phyloP scores from a whole-genome alignment of 2,329 filamentous ascomycete genomes.

The Zymoseptoria pseudotritici region DNA sequence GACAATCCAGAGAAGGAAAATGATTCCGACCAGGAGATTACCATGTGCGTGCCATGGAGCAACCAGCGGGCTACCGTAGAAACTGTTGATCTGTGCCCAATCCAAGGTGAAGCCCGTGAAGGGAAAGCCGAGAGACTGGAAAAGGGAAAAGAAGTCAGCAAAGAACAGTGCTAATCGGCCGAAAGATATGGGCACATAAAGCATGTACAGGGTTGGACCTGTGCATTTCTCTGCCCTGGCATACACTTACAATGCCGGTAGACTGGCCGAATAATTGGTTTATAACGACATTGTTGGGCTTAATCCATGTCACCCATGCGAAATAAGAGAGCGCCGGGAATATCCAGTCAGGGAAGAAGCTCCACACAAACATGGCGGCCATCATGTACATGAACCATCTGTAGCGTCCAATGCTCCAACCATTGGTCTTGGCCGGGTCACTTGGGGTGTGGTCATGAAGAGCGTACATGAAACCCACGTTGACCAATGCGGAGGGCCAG shows the following conservation, averaged over 20 bases:
- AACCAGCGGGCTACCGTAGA: conserved; percentile 63
- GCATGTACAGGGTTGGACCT: no score
- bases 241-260: conserved; percentile 13
- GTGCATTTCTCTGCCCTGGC: no score
- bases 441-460: conserved; percentile 47
- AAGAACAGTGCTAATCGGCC: neutral
- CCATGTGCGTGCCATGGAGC: conserved; percentile 30
- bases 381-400: conserved; percentile 75
- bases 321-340: conserved; percentile 84
- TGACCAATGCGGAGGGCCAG: conserved; percentile 82
- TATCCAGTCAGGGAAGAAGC: conserved; percentile 71
- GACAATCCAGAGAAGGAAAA: conserved; percentile 20
- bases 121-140: conserved; percentile 16
- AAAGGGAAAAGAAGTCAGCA: neutral
- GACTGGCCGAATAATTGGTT: conserved; percentile 21
- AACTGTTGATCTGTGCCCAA: conserved; percentile 73
- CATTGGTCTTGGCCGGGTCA: conserved; percentile 50
- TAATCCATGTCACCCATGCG: conserved; percentile 82
- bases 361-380: conserved; percentile 64
- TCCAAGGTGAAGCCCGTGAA: conserved; percentile 75
- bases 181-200: neutral
- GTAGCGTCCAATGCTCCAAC: conserved; percentile 76
- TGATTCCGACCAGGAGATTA: conserved; percentile 19
- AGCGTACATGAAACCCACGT: conserved; percentile 53
- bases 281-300: conserved; percentile 71